Evolutionary conservation across 805 yeast species (phyloP), one percentile per base, ranked within the genome.

Genomic region (Isabelozyma pseudorhagii): DNA sequence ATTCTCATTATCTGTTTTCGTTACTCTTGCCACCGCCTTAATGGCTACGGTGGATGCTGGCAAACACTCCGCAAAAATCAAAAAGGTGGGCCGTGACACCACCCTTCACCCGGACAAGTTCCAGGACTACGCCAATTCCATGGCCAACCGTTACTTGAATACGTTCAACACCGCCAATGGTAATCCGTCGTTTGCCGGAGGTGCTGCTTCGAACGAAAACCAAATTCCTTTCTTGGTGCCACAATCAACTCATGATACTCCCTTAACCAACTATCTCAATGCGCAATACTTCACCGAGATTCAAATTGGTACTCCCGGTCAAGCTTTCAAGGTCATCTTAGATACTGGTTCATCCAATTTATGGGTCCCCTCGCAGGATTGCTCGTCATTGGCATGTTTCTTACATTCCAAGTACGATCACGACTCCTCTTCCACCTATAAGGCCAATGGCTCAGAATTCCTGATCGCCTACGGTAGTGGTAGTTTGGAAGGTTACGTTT

Each of bases 281-380:
- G 98, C 98, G 41, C 99, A 94, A 75, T 93, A 94, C 73, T 94
- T 80, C 68, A 87, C 99, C 42, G 97, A 93, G 64, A 88, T 94
- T 60, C 77, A 83, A 50, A 63, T 94, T 51, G 99, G 99, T 59
- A 87, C 97, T 40, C 99, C 99, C 8, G 89, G 88, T 45, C 99
- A 94, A 76, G 68, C 81, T 14, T 94, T 94, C 74, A 93, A 93
- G 78, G 98, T 94, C 46, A 83, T 94, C 54, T 78, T 94, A 63
- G 99, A 94, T 71, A 93, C 99, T 25, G 99, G 99, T 40, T 89
- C 97, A 42, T 88, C 97, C 42, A 94, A 94, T 72, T 78, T 94
- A 74, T 94, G 99, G 99, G 90, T 94, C 54, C 99, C 99, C 48
- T 82, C 96, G 52, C 58, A 78, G 42, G 91, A 89, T 57, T 94